Percentiles rank a stretch among this genome's conserved stretches.
phyloP scores from a whole-genome alignment of 768 basidiomycete genomes.

The Termitomyces sp. region DNA sequence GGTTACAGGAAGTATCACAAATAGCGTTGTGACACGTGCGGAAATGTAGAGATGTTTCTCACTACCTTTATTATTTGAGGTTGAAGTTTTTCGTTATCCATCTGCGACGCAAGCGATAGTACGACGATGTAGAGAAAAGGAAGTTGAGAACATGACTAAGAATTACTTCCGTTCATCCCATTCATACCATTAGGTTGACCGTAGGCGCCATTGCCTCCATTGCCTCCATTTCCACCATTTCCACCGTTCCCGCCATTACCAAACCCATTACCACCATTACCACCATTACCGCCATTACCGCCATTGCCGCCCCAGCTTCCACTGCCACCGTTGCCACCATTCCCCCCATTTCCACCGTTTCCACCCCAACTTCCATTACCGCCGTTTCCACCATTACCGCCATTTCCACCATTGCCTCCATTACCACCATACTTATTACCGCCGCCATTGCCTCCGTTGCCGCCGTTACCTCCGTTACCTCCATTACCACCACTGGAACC shows the following conservation, averaged over 20 bases:
- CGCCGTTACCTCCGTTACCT: neutral
- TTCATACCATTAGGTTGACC: constrained; percentile 3
- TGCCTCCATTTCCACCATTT: neutral
- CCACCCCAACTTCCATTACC: neutral
- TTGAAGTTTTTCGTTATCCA: no score
- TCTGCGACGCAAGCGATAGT: no score
- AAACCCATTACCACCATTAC: neutral
- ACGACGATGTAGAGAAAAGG: no score
- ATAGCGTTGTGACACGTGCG: no score
- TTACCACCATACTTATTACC: neutral
- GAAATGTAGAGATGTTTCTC: no score
- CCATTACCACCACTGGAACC: neutral
- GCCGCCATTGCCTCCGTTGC: neutral
- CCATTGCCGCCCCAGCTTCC: neutral
- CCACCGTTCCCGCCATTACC: neutral
- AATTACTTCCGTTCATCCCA: neutral
- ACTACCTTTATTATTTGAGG: no score
- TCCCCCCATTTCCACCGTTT: neutral
- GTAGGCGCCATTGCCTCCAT: neutral
- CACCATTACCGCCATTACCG: neutral
- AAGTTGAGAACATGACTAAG: neutral
- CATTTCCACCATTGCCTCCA: neutral
- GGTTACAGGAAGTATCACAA: no score
- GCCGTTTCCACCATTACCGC: neutral
- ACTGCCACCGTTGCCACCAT: neutral